These are phyloP conservation scores for Hypericum androsaemum DNA, from an alignment of 345 rosid genomes.

Conservation along the genomic window DNA sequence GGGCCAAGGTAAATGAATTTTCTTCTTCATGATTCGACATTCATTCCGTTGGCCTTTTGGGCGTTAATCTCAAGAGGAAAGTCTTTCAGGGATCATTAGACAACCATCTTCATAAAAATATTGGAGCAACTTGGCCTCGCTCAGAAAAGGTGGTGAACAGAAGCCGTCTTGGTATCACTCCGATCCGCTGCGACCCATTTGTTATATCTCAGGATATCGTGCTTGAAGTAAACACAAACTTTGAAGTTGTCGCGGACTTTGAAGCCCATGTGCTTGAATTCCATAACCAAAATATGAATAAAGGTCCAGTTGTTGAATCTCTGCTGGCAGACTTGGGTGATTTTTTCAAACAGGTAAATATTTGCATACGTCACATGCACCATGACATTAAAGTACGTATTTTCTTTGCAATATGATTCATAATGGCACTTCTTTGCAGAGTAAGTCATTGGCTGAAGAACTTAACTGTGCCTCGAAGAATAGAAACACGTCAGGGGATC, in stretches of 20 bases:
- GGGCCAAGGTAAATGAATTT: constrained; percentile 52
- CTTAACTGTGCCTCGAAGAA: constrained; percentile 23
- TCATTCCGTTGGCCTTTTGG: constrained; percentile 9
- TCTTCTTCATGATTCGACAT: constrained; percentile 2
- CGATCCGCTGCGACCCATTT: constrained; percentile 21
- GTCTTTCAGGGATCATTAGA: constrained; percentile 63
- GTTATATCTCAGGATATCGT: constrained; percentile 41
- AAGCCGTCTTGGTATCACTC: constrained; percentile 4
- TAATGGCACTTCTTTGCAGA: constrained; percentile 30
- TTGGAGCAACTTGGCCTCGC: constrained; percentile 27
- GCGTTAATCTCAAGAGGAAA: constrained; percentile 15
- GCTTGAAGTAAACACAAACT: constrained; percentile 39
- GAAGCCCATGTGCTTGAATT: constrained; percentile 41
- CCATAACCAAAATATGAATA: constrained; percentile 24
- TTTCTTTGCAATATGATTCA: not conserved
- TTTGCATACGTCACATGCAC: not conserved
- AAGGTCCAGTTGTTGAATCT: constrained; percentile 33
- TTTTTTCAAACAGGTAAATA: constrained; percentile 42
- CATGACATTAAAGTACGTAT: too few relatives aligned
- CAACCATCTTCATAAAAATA: constrained; percentile 36
- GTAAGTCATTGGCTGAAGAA: constrained; percentile 42
- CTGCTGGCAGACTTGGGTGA: constrained; percentile 44
- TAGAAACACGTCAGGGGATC: constrained; percentile 13
- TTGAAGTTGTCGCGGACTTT: constrained; percentile 50
- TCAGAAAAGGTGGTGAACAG: constrained; percentile 7